These are phyloP conservation scores for Colletotrichum lindemuthianum DNA, from an alignment of 2,329 filamentous ascomycete genomes.

Conservation along the genomic window DNA sequence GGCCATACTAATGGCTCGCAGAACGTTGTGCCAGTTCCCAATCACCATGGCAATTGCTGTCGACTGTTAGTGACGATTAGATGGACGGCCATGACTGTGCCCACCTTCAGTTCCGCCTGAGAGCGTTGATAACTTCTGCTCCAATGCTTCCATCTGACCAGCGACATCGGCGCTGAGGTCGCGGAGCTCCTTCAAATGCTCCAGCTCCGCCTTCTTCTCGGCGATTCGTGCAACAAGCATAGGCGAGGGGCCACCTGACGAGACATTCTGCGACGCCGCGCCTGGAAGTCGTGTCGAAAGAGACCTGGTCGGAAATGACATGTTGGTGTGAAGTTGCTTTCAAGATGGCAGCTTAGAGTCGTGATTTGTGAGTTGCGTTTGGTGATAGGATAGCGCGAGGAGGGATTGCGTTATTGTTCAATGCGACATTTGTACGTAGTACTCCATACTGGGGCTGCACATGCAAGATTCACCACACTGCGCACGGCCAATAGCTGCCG, in stretches of 20 bases:
- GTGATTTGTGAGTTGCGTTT: too few species aligned
- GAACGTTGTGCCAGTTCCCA: slow-evolving; percentile 88
- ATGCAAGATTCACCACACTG: slow-evolving; percentile 17
- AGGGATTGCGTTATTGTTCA: not conserved
- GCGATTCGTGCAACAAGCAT: slow-evolving; percentile 79
- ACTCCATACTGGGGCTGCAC: slow-evolving; percentile 10
- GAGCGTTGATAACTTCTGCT: slow-evolving; percentile 80
- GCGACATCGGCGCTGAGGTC: slow-evolving; percentile 83
- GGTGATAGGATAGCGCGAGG: too few species aligned
- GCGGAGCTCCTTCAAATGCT: slow-evolving; percentile 79
- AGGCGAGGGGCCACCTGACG: slow-evolving; percentile 70
- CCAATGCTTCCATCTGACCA: slow-evolving; percentile 83
- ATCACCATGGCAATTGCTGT: slow-evolving; percentile 84
- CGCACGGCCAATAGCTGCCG: not conserved
- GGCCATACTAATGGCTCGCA: slow-evolving; percentile 87
- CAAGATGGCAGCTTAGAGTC: too few species aligned
- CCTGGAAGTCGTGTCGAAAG: slow-evolving; percentile 76
- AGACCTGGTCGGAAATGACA: slow-evolving; percentile 67
- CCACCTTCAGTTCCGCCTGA: slow-evolving; percentile 84
- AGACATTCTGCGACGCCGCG: slow-evolving; percentile 59
- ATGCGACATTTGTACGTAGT: slow-evolving; percentile 5
- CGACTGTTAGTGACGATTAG: not conserved
- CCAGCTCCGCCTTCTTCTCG: slow-evolving; percentile 86
- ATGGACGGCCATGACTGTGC: not conserved
- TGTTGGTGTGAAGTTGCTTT: slow-evolving; percentile 41